A percentile compares a stretch with the other conserved stretches of the same genome.
Conservation (phyloP, 805 yeast species). For the Candida verbasci region DNA sequence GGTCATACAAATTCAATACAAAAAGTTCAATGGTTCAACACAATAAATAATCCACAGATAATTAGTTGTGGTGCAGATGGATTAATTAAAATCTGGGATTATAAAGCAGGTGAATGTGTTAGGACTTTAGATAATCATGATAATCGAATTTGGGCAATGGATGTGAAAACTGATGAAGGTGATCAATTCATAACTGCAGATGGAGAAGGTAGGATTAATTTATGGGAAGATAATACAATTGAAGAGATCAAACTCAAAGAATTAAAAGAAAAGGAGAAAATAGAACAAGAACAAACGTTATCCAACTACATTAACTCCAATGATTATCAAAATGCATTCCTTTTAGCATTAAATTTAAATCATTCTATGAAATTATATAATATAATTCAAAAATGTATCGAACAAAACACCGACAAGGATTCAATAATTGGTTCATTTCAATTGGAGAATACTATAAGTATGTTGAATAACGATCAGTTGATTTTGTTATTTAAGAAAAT, state of each 20-base stretch:
- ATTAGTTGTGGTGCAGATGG: slow-evolving; percentile 93
- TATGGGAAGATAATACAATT: slow-evolving; percentile 87
- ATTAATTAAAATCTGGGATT: slow-evolving; percentile 85
- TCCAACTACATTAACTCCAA: slow-evolving; percentile 65
- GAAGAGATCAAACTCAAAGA: slow-evolving; percentile 56
- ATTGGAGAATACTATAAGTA: slow-evolving; percentile 60
- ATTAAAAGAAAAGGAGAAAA: slow-evolving; percentile 45
- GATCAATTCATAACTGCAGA: slow-evolving; percentile 77
- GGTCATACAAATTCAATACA: slow-evolving; percentile 94
- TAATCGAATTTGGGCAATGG: slow-evolving; percentile 91
- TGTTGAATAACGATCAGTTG: slow-evolving; percentile 57
- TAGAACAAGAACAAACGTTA: slow-evolving; percentile 88
- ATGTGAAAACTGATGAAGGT: slow-evolving; percentile 53
- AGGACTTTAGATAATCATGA: slow-evolving; percentile 87
- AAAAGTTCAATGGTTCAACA: slow-evolving; percentile 65
- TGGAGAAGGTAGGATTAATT: slow-evolving; percentile 87
- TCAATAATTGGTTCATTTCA: slow-evolving; percentile 52
- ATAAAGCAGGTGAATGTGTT: slow-evolving; percentile 64
- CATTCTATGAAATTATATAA: slow-evolving; percentile 87
- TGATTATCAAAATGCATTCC: slow-evolving; percentile 87
- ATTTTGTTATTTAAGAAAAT: slow-evolving; percentile 62
- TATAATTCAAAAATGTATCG: slow-evolving; percentile 61
- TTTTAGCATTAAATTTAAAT: slow-evolving; percentile 78
- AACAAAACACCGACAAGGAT: slow-evolving; percentile 43
- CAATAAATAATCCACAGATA: slow-evolving; percentile 51